These are phyloP conservation scores for Pyrenopolyporus hunteri DNA, from an alignment of 495 filamentous ascomycete genomes.

Conservation along the genomic window DNA sequence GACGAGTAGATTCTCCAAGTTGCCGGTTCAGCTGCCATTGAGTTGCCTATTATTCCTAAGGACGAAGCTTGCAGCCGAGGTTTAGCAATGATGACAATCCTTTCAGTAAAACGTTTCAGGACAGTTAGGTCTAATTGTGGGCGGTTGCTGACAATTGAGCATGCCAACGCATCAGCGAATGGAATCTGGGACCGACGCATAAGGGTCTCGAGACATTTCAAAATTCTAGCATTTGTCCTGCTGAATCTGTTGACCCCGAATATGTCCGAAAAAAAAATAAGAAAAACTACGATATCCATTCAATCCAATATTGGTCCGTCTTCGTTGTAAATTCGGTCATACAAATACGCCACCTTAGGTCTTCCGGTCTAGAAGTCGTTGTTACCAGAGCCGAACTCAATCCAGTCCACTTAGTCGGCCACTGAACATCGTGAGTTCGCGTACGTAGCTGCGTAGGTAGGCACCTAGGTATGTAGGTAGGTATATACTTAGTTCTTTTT, in stretches of 20 bases:
- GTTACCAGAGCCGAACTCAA: not conserved
- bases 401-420: slow-evolving; percentile 34
- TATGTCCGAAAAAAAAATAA: no score
- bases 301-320: no score
- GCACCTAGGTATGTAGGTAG: no score
- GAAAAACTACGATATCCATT: not conserved
- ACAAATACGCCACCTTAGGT: not conserved
- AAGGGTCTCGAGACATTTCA: not conserved
- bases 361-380: slow-evolving; percentile 8
- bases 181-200: no score
- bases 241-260: not conserved
- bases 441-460: not conserved
- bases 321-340: no score
- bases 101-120: slow-evolving; percentile 9
- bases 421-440: slow-evolving; percentile 19
- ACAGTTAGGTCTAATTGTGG: not conserved
- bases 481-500: no score
- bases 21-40: not conserved
- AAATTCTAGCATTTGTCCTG: not conserved
- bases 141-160: not conserved
- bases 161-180: no score
- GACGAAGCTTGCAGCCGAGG: not conserved
- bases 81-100: slow-evolving; percentile 1
- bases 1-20: not conserved
- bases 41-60: not conserved